A percentile compares a stretch with the other conserved stretches of the same genome.
These are phyloP conservation scores for Hypoxylon sp. DNA, from an alignment of 2,329 filamentous ascomycete species.

Conservation along the genomic window DNA sequence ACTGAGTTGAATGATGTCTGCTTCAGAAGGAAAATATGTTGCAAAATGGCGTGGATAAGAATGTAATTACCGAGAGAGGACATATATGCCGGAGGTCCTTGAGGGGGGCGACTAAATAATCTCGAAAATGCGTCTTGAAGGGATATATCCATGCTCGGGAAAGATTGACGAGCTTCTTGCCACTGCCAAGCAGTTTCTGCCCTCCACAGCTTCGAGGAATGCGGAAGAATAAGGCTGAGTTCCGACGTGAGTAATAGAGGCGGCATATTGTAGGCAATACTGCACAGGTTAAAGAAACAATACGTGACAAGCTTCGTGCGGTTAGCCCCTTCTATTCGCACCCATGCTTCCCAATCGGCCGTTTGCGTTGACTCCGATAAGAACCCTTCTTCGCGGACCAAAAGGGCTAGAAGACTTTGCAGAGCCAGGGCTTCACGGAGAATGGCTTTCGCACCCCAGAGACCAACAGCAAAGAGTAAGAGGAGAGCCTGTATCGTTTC, in stretches of 20 bases:
- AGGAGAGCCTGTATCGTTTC: conserved; percentile 77
- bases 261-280: conserved; percentile 73
- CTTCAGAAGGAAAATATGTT: conserved; percentile 79
- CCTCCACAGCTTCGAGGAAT: conserved; percentile 69
- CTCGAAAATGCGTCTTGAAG: conserved; percentile 71
- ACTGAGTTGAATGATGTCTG: conserved; percentile 69
- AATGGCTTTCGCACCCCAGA: conserved; percentile 74
- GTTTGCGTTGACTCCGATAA: conserved; percentile 64
- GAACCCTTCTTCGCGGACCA: conserved; percentile 72
- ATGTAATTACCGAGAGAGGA: conserved; percentile 78
- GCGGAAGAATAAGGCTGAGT: conserved; percentile 68
- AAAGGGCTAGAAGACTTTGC: conserved; percentile 70
- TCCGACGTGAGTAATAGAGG: conserved; percentile 72
- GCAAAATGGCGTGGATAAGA: conserved; percentile 78
- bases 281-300: conserved; percentile 75
- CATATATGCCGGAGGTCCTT: conserved; percentile 64
- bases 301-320: conserved; percentile 73
- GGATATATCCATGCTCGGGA: conserved; percentile 65
- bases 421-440: conserved; percentile 72
- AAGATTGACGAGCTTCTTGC: conserved; percentile 69
- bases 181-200: conserved; percentile 72
- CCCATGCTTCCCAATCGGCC: conserved; percentile 72
- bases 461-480: conserved; percentile 71
- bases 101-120: conserved; percentile 66
- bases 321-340: conserved; percentile 69